Conservation (phyloP, 768 basidiomycete species). For the Lentinus brumalis region DNA sequence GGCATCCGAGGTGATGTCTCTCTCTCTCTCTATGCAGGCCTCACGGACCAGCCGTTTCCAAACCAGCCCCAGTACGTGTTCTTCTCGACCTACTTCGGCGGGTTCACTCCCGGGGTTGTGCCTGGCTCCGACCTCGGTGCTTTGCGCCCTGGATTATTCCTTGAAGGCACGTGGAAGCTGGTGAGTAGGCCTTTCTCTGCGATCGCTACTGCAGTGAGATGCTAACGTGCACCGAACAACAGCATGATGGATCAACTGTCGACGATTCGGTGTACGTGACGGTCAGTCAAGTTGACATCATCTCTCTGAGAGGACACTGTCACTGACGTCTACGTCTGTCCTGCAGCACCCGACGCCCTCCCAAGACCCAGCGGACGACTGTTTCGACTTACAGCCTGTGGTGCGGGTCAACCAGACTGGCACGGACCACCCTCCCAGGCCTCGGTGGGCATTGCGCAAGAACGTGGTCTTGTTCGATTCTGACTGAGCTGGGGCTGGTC, state of each 20-base stretch:
- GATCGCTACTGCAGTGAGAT: background rate
- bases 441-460: background rate
- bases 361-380: background rate
- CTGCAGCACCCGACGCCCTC: background rate
- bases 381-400: background rate
- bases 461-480: conserved; percentile 2
- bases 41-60: background rate
- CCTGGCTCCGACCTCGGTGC: background rate
- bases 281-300: too few species aligned
- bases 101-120: background rate
- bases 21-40: background rate
- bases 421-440: background rate
- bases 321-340: background rate
- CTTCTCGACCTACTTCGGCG: background rate
- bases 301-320: background rate
- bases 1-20: background rate
- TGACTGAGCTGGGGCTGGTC: background rate
- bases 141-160: background rate
- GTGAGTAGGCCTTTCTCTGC: background rate
- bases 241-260: background rate
- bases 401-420: background rate
- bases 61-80: background rate
- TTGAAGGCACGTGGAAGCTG: background rate
- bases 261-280: background rate
- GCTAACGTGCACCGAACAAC: background rate